Conservation (phyloP, 352 stramenopile genomes). For the Phytophthora parvispora region DNA sequence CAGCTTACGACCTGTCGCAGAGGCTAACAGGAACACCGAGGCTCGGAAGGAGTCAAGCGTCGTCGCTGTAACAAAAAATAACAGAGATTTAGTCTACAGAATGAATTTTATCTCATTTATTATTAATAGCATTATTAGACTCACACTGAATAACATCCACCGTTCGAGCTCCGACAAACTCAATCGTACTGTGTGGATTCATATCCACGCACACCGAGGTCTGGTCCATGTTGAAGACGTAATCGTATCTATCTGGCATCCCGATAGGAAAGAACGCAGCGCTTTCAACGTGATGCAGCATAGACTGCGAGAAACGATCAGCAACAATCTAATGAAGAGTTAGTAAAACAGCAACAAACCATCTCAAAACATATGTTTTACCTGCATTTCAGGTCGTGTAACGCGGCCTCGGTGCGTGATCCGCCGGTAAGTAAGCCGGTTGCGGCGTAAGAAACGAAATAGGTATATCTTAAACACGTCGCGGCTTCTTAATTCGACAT, state of each 20-base stretch:
- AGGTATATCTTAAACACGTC: slow-evolving; percentile 14
- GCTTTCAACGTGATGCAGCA: not conserved
- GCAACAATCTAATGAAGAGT: not conserved
- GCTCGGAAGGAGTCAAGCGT: slow-evolving; percentile 15
- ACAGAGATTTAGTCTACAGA: not conserved
- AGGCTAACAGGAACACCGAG: slow-evolving; percentile 11
- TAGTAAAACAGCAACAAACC: not conserved
- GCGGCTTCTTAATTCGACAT: not conserved
- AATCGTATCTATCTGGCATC: not conserved
- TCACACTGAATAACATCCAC: slow-evolving; percentile 23
- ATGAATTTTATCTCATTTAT: not conserved
- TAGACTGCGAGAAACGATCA: not conserved
- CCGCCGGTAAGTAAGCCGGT: slow-evolving; percentile 3
- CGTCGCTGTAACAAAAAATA: not conserved
- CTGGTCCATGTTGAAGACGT: slow-evolving; percentile 21
- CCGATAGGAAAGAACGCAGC: not conserved
- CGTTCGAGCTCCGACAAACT: slow-evolving; percentile 11
- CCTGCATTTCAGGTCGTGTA: slow-evolving; percentile 1
- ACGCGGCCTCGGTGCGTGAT: slow-evolving; percentile 3
- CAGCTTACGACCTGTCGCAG: slow-evolving; percentile 1
- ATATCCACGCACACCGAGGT: slow-evolving; percentile 21
- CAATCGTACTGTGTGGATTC: slow-evolving; percentile 23
- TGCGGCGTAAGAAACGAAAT: slow-evolving; percentile 4
- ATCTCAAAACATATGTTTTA: not conserved
- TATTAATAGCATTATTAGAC: not conserved